phyloP scores from a whole-genome alignment of 2,329 filamentous ascomycete genomes.

The Polychaeton citri region DNA sequence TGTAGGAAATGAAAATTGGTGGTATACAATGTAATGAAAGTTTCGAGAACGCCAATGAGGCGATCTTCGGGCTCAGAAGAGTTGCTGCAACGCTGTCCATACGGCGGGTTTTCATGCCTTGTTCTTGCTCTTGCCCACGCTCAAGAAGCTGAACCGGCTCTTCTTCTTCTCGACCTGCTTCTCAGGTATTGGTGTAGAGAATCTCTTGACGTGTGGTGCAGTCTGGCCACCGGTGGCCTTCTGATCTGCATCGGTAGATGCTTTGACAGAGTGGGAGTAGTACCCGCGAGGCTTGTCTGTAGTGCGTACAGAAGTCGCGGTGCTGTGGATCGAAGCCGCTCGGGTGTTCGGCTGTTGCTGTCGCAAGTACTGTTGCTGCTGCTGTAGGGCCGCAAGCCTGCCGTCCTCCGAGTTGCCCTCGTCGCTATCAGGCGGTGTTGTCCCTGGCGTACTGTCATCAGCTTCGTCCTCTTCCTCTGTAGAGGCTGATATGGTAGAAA shows the following conservation, averaged over 20 bases:
- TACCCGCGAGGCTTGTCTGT: not conserved
- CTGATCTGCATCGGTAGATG: not conserved
- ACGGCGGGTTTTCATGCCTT: no score
- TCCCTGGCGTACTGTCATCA: conserved; percentile 7
- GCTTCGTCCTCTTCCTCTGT: not conserved
- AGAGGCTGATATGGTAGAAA: not conserved
- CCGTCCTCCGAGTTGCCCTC: conserved; percentile 9
- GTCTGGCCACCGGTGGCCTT: not conserved
- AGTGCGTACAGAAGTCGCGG: conserved; percentile 3
- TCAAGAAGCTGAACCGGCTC: conserved; percentile 14
- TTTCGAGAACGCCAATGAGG: no score
- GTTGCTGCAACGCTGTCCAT: no score
- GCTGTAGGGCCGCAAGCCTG: conserved; percentile 1
- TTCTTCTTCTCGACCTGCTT: conserved; percentile 11
- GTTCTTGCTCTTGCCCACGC: conserved; percentile 14
- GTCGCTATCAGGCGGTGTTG: conserved; percentile 12
- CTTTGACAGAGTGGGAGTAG: not conserved
- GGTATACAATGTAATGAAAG: no score
- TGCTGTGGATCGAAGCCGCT: conserved; percentile 5
- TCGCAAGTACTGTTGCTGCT: not conserved
- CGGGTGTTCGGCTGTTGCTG: conserved; percentile 2
- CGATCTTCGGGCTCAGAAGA: no score
- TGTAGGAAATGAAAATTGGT: no score
- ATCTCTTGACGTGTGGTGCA: not conserved
- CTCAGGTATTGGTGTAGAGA: not conserved